Percentiles rank a stretch among this genome's conserved stretches.
Conservation (phyloP, 1,284 basidiomycete species). For the Sphagnurus paluster region DNA sequence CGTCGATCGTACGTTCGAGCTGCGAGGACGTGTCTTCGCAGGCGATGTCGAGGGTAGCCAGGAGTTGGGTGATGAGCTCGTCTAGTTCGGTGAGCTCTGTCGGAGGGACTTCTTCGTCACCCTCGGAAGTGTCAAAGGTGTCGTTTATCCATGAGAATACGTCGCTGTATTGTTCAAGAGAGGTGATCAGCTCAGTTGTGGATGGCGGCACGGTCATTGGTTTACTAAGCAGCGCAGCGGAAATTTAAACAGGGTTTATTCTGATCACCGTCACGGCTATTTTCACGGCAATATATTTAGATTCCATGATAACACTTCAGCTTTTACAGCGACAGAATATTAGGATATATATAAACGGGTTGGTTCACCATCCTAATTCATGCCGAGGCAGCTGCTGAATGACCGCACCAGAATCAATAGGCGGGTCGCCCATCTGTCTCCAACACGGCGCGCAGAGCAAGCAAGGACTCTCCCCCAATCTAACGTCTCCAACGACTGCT, state of each 20-base stretch:
- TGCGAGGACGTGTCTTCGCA: conserved; percentile 84
- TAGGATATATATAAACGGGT: neutral
- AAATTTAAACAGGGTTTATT: neutral
- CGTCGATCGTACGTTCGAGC: conserved; percentile 86
- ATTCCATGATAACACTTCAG: neutral
- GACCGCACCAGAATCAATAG: conserved; percentile 41
- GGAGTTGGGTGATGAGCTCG: conserved; percentile 69
- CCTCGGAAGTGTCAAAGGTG: conserved; percentile 40
- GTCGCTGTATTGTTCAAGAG: conserved; percentile 48
- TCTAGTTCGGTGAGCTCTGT: conserved; percentile 69
- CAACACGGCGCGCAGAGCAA: conserved; percentile 72
- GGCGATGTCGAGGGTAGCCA: conserved; percentile 77
- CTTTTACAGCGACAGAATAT: neutral
- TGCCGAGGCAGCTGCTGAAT: conserved; percentile 54
- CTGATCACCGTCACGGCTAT: no score
- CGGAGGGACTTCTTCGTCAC: conserved; percentile 22
- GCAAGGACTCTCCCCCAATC: conserved; percentile 76
- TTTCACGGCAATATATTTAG: neutral
- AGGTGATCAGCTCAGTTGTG: conserved; percentile 35
- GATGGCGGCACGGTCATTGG: conserved; percentile 20
- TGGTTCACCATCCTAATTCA: conserved; percentile 29
- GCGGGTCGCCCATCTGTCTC: conserved; percentile 61
- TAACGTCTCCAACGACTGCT: conserved; percentile 65
- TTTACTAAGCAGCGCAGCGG: neutral
- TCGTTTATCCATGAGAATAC: conserved; percentile 70